Conservation (phyloP, 495 filamentous ascomycete genomes). For the Xylaria cubensis region DNA sequence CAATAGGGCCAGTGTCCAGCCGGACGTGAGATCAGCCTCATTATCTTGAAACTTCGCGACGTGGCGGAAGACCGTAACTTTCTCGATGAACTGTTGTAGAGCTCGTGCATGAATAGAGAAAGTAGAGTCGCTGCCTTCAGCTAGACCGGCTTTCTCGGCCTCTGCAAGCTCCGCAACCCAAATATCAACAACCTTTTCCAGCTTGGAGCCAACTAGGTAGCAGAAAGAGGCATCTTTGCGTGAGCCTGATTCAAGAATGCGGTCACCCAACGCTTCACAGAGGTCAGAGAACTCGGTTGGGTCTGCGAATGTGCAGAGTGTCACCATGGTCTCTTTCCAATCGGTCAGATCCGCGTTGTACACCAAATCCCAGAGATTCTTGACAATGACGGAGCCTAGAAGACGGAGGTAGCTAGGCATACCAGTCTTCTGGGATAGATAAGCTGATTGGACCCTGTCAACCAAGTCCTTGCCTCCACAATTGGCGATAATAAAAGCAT, state of each 20-base stretch:
- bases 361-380: conserved; percentile 98
- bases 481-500: conserved; percentile 98
- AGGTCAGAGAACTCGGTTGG: conserved; percentile 91
- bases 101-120: conserved; percentile 92
- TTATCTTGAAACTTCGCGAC: conserved; percentile 89
- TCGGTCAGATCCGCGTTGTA: conserved; percentile 90
- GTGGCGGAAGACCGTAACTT: conserved; percentile 95
- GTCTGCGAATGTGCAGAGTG: conserved; percentile 92
- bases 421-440: conserved; percentile 80
- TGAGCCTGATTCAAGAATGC: conserved; percentile 76
- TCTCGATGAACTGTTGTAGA: conserved; percentile 94
- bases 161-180: conserved; percentile 91
- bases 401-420: conserved; percentile 92
- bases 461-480: conserved; percentile 93
- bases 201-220: conserved; percentile 90
- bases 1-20: conserved; percentile 86
- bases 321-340: conserved; percentile 97
- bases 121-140: conserved; percentile 72
- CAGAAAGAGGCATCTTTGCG: conserved; percentile 94
- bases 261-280: conserved; percentile 94
- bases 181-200: conserved; percentile 94
- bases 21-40: conserved; percentile 70
- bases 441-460: conserved; percentile 90
- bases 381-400: conserved; percentile 88
- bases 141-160: conserved; percentile 74